Evolutionary conservation across 108 stramenopile genomes (phyloP), one percentile per base, ranked within the genome.

Genomic region (Cyclotella baltica): DNA sequence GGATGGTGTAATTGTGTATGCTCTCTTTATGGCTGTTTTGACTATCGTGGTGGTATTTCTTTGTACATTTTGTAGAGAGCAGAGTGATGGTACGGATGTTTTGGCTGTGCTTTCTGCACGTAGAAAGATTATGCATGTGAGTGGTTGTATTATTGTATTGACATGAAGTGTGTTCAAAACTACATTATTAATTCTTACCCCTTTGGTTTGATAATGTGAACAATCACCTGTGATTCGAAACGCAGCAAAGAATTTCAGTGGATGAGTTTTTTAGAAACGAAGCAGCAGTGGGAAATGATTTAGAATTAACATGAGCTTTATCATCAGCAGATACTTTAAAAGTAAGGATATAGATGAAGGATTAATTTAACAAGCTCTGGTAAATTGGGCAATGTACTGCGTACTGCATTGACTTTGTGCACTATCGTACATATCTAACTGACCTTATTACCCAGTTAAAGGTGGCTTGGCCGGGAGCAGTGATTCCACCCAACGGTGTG

Each of bases 221-320:
- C 4, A 16, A 16, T 8, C 11, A 61, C 34, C 33, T 13, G 31
- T 16, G 1, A n/a, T 34, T 34, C 13, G 15, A 13, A 13, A 61
- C 22, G 15, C 38, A 63, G 57, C 78, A 80, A 65, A 67, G 66
- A 50, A 80, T 80, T 50, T 58, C 65, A 34, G 33, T 80, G 47
- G 78, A 80, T 36, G 78, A 80, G 11, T 80, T 80, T 33, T 80
- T 80, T 29, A 56, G 64, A 16, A 31, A 73, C 18, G 76, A 76
- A 58, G 31, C 66, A 13, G 69, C 62, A 50, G 52, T 25, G 47
- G 23, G 23, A 15, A 62, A 37, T 22, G 31, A 55, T 23, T 50
- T 73, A 33, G 62, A 75, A 51, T 34, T 56, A 38, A 75, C 63
- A 36, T 66, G 30, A 75, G 5, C n/a, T n/a, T n/a, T n/a, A n/a